Base-by-base conservation (phyloP, 371 early-diverging fungal genomes). In the Lichtheimia ramosa region DNA sequence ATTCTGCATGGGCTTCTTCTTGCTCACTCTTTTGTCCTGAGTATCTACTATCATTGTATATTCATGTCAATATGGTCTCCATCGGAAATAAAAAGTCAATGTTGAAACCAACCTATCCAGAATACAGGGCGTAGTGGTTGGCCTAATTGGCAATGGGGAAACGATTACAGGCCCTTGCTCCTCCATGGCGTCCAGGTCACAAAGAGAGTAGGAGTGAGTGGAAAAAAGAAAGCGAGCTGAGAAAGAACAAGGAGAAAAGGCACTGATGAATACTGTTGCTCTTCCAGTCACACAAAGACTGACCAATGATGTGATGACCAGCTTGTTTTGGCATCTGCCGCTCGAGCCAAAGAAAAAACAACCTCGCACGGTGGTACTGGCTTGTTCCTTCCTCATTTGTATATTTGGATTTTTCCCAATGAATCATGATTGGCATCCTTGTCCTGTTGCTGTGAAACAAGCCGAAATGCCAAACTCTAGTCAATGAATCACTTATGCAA, bases 91-190 rank as follows among this genome's bases (percentile, higher is more conserved):
- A 46, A 21, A n/a, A 5, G 0, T 2, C 20, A 21, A 18, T 46
- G 18, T n/a, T 21, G 1, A 46, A 21, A 46, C 46, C 2, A 5
- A 46, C 46, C 21, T n/a, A 46, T 46, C 21, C 21, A 46, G n/a
- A 18, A 46, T n/a, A 10, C 46, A 52, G 14, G 24, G 24, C 25
- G 16, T 15, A 20, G n/a, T 20, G 5, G 56, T 56, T 5, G 56
- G 56, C 20, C 56, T 41, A 43, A 55, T 55, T n/a, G 56, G 56
- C 18, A 55, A 24, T 14, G 56, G 56, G 7, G 56, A 55, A 27
- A 55, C 23, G 42, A 55, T 55, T 43, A 27, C 23, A 43, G 41
- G 18, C 14, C 20, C 56, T 21, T 55, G 42, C 15, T 41, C 21
- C 14, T 25, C 53, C 16, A 28, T 34, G 15, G 50, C 3, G 28